Evolutionary conservation across 345 rosid genomes (phyloP), one percentile per base, ranked within the genome.

Genomic region (Syzygium aromaticum): DNA sequence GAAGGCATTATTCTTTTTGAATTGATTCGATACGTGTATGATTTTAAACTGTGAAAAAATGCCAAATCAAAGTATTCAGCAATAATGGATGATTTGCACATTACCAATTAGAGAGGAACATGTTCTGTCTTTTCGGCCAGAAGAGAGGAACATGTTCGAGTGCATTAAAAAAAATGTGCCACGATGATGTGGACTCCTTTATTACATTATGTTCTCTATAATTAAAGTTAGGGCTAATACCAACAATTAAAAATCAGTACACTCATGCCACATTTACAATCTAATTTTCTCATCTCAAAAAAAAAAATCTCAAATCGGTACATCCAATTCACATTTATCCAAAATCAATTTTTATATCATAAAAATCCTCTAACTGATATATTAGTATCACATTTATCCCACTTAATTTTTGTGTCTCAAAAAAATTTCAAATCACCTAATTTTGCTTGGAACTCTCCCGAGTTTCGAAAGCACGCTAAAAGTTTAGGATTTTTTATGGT

Each of bases 251-350:
- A 1, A 61, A 61, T 16, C 6, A 0, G 13, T 61, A n/a, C 13
- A 3, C 17, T 1, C 27, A 30, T 12, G 6, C 28, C 5, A 61
- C n/a, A 13, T 61, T 3, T 27, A 12, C 33, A 61, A 0, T 6
- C 28, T 13, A 6, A 61, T 61, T n/a, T n/a, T n/a, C 28, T 0
- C n/a, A 5, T 61, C 12, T 12, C 25, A n/a, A 27, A 61, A 61
- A 5, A 33, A 43, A 43, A 43, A 12, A n/a, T 12, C 1, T 2
- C 0, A 0, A 61, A 61, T 4, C 0, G 6, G 0, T 12, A 13
- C 13, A n/a, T 11, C 46, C 5, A 27, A 13, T 0, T 0, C 27
- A 16, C 2, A n/a, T 61, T 61, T 61, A n/a, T 61, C 6, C 4
- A 61, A 61, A 61, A 12, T 5, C 13, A 61, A n/a, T 61, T 61